phyloP scores from a whole-genome alignment of 164 flowering plant species.

The Kingdonia uniflora region DNA sequence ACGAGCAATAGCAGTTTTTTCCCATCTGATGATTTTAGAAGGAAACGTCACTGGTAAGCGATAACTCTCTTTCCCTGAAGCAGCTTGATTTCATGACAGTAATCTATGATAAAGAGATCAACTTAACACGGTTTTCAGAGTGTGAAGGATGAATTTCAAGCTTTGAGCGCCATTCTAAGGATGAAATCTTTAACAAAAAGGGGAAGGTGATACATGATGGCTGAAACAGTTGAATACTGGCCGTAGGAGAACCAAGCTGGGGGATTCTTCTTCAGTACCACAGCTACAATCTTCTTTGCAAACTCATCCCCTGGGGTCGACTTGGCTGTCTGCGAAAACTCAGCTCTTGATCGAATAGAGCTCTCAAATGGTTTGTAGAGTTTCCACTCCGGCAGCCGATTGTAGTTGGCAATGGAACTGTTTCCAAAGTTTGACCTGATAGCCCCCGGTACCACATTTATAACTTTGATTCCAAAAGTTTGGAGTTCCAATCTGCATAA shows the following conservation, averaged over 20 bases:
- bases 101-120: too few species aligned
- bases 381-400: slow-evolving; percentile 72
- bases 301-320: slow-evolving; percentile 71
- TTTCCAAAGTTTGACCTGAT: slow-evolving; percentile 60
- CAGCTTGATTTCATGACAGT: too few species aligned
- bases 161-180: slow-evolving; percentile 27
- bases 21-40: too few species aligned
- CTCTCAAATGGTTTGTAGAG: slow-evolving; percentile 57
- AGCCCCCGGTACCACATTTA: slow-evolving; percentile 78
- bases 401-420: slow-evolving; percentile 39
- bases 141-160: slow-evolving; percentile 50
- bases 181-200: slow-evolving; percentile 45
- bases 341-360: slow-evolving; percentile 45
- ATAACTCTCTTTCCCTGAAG: too few species aligned
- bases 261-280: slow-evolving; percentile 56
- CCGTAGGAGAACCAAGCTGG: slow-evolving; percentile 80
- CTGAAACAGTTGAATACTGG: slow-evolving; percentile 30
- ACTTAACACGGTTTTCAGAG: too few species aligned
- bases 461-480: slow-evolving; percentile 63
- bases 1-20: too few species aligned
- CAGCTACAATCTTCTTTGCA: slow-evolving; percentile 61
- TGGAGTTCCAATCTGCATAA: slow-evolving; percentile 62
- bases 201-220: slow-evolving; percentile 58
- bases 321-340: slow-evolving; percentile 39
- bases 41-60: too few species aligned